Evolutionary conservation across 352 stramenopile genomes (phyloP).

Genomic region (Phytophthora quininea): DNA sequence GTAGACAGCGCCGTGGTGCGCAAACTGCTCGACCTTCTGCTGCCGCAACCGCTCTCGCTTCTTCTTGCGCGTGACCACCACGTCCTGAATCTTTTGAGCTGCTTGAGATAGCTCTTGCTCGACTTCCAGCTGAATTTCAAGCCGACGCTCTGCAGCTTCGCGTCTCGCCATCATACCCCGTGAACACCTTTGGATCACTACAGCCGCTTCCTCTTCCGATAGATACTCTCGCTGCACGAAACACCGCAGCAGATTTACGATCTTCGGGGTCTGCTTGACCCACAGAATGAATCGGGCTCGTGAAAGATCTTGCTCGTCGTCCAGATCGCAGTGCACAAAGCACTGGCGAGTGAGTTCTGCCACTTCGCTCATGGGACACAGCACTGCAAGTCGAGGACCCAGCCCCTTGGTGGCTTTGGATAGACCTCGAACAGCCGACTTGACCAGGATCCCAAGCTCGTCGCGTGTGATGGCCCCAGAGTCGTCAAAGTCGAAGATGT

Average conservation of each 20-base stretch:
- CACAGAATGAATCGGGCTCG: conserved; percentile 59
- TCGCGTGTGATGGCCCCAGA: conserved; percentile 73
- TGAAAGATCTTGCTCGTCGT: conserved; percentile 68
- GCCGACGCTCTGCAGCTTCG: conserved; percentile 51
- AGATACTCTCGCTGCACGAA: conserved; percentile 75
- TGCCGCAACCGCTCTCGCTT: conserved; percentile 65
- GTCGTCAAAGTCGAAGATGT: conserved; percentile 80
- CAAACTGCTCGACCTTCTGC: conserved; percentile 75
- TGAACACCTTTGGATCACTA: conserved; percentile 57
- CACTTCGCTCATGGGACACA: conserved; percentile 72
- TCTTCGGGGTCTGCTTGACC: conserved; percentile 75
- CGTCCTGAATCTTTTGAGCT: conserved; percentile 71
- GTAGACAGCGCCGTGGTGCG: conserved; percentile 73
- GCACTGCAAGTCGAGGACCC: conserved; percentile 50
- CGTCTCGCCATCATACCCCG: conserved; percentile 60
- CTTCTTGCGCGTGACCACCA: conserved; percentile 67
- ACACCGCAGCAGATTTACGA: conserved; percentile 71
- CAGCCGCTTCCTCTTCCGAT: conserved; percentile 56
- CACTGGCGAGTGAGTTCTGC: conserved; percentile 63
- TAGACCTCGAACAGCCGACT: conserved; percentile 67
- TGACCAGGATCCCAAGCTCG: conserved; percentile 77
- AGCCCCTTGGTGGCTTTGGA: conserved; percentile 72
- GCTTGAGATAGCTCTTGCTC: conserved; percentile 62
- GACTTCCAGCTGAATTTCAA: conserved; percentile 60
- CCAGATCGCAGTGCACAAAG: conserved; percentile 67